These are phyloP conservation scores for Cladosporium halotolerans DNA, from an alignment of 2,329 filamentous ascomycete genomes.

Conservation along the genomic window DNA sequence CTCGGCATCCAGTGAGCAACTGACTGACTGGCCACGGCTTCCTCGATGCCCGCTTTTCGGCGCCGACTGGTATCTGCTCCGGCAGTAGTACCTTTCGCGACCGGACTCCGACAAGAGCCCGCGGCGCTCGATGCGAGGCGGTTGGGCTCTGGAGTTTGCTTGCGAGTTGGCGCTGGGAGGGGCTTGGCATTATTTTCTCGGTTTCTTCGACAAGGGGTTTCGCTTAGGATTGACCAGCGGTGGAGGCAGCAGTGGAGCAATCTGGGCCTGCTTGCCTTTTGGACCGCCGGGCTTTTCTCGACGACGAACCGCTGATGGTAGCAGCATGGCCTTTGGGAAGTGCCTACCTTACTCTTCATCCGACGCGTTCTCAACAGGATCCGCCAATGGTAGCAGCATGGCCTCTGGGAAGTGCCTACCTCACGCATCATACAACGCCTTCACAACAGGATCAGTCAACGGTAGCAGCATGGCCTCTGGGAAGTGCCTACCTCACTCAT, in stretches of 20 bases:
- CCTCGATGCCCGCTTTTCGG: background rate
- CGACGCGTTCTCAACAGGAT: background rate
- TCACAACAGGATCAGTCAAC: background rate
- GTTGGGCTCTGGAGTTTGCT: slow-evolving; percentile 5
- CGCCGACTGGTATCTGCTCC: slow-evolving; percentile 3
- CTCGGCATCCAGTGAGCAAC: no score
- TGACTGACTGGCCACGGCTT: no score
- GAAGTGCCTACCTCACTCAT: background rate
- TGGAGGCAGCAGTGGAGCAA: no score
- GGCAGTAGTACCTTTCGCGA: slow-evolving; percentile 4
- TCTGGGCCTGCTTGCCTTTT: no score
- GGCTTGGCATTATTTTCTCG: no score
- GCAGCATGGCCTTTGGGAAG: background rate
- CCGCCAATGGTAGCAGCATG: background rate
- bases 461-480: background rate
- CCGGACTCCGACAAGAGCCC: slow-evolving; percentile 1
- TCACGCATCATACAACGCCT: background rate
- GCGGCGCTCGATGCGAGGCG: slow-evolving; percentile 6
- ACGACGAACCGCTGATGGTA: background rate
- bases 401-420: slow-evolving; percentile 9
- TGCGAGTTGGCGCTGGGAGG: background rate
- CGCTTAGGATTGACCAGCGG: no score
- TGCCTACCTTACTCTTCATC: background rate
- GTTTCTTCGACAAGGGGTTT: no score
- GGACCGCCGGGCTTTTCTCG: no score